phyloP scores from a whole-genome alignment of 108 stramenopile species.

The Skeletonema grethae region DNA sequence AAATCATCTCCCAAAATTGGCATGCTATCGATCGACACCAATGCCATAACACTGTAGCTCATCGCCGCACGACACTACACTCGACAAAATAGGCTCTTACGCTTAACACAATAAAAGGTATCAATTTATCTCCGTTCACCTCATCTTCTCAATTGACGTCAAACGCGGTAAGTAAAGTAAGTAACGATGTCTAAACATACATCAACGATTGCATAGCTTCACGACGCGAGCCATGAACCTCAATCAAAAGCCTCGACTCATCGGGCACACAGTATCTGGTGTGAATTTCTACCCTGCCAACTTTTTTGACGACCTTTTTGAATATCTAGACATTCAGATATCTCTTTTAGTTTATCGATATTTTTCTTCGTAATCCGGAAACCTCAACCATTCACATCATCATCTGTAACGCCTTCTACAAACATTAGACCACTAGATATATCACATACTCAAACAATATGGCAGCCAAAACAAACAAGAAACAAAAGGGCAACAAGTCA shows the following conservation, averaged over 20 bases:
- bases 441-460: not conserved
- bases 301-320: not conserved
- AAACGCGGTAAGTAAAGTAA: not conserved
- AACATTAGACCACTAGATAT: not conserved
- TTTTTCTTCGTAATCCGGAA: too few species aligned
- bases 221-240: not conserved
- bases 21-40: not conserved
- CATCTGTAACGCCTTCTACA: not conserved
- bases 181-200: not conserved
- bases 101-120: not conserved
- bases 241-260: not conserved
- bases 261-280: not conserved
- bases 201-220: too few species aligned
- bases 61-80: too few species aligned
- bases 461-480: slow-evolving; percentile 2
- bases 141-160: not conserved
- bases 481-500: not conserved
- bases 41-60: too few species aligned
- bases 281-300: not conserved
- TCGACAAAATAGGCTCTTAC: not conserved
- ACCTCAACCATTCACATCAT: not conserved
- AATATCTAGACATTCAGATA: too few species aligned
- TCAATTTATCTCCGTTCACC: not conserved
- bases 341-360: too few species aligned
- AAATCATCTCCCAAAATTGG: too few species aligned